phyloP scores from a whole-genome alignment of 768 basidiomycete genomes.

The Kwoniella bestiolae region DNA sequence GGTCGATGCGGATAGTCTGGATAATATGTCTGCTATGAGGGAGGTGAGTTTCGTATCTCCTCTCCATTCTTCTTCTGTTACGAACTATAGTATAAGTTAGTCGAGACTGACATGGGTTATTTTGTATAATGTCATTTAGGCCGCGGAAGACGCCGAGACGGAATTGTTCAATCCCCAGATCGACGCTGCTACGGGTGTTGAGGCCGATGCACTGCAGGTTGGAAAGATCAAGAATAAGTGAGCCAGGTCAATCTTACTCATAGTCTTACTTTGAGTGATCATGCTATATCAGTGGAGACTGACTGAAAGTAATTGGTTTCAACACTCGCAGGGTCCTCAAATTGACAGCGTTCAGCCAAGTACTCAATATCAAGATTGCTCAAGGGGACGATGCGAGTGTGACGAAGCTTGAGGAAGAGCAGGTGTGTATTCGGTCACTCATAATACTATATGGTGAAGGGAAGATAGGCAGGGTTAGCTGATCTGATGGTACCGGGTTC shows the following conservation, averaged over 20 bases:
- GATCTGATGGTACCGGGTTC: neutral
- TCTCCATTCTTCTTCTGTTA: too few relatives aligned
- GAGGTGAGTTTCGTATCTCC: slow-evolving; percentile 21
- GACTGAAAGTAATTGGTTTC: too few relatives aligned
- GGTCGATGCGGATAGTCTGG: slow-evolving; percentile 18
- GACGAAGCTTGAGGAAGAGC: slow-evolving; percentile 20
- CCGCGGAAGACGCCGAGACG: slow-evolving; percentile 28
- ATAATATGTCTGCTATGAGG: slow-evolving; percentile 26
- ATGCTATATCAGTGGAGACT: too few relatives aligned
- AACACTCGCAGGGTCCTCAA: slow-evolving; percentile 29
- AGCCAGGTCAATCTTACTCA: neutral
- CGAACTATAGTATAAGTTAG: too few relatives aligned
- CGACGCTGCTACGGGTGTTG: slow-evolving; percentile 18
- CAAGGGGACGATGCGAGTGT: slow-evolving; percentile 17
- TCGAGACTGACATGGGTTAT: neutral
- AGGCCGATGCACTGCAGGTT: slow-evolving; percentile 19
- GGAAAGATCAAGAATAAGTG: slow-evolving; percentile 38
- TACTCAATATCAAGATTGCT: slow-evolving; percentile 19
- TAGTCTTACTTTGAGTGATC: neutral
- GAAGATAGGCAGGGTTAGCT: neutral
- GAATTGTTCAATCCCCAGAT: slow-evolving; percentile 26
- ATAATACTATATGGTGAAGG: neutral
- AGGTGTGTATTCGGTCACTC: neutral
- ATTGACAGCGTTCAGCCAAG: slow-evolving; percentile 21
- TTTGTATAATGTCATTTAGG: slow-evolving; percentile 12